Percentiles rank a stretch among this genome's conserved stretches.
phyloP scores from a whole-genome alignment of 352 stramenopile species.

The Peronospora destructor region DNA sequence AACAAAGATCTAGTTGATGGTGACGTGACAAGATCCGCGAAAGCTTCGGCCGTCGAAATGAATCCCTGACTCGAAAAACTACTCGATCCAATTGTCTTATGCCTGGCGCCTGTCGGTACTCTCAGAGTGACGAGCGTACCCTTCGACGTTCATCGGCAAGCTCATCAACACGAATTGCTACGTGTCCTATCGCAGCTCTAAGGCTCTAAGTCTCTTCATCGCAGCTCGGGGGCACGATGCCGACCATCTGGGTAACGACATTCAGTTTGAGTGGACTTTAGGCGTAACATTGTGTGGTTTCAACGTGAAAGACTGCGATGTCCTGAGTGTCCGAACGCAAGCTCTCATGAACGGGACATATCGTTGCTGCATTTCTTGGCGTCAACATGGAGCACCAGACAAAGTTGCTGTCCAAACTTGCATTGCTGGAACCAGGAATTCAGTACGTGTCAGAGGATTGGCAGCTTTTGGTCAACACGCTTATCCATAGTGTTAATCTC shows the following conservation, averaged over 20 bases:
- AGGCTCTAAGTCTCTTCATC: slow-evolving; percentile 74
- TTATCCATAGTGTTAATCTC: slow-evolving; percentile 77
- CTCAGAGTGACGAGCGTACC: too few relatives aligned
- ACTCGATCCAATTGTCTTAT: too few relatives aligned
- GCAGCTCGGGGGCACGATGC: slow-evolving; percentile 80
- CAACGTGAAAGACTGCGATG: slow-evolving; percentile 41
- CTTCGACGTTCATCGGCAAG: too few relatives aligned
- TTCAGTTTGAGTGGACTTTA: slow-evolving; percentile 81
- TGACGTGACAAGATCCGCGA: too few relatives aligned
- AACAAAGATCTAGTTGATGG: too few relatives aligned
- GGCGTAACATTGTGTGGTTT: slow-evolving; percentile 6
- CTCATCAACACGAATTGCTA: too few relatives aligned
- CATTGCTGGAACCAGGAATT: slow-evolving; percentile 42
- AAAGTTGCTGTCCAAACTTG: slow-evolving; percentile 50
- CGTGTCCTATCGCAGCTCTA: too few relatives aligned
- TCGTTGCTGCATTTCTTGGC: slow-evolving; percentile 71
- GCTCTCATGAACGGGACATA: slow-evolving; percentile 33
- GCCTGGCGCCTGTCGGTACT: too few relatives aligned
- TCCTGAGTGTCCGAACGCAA: slow-evolving; percentile 48
- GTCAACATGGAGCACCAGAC: slow-evolving; percentile 84
- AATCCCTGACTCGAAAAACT: too few relatives aligned
- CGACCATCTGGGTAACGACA: slow-evolving; percentile 85
- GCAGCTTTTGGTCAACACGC: slow-evolving; percentile 75
- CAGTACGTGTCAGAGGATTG: slow-evolving; percentile 52
- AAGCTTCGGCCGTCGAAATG: too few relatives aligned